Evolutionary conservation across 805 yeast species (phyloP), one percentile per base, ranked within the genome.

Genomic region (Metschnikowia bowlesiae): DNA sequence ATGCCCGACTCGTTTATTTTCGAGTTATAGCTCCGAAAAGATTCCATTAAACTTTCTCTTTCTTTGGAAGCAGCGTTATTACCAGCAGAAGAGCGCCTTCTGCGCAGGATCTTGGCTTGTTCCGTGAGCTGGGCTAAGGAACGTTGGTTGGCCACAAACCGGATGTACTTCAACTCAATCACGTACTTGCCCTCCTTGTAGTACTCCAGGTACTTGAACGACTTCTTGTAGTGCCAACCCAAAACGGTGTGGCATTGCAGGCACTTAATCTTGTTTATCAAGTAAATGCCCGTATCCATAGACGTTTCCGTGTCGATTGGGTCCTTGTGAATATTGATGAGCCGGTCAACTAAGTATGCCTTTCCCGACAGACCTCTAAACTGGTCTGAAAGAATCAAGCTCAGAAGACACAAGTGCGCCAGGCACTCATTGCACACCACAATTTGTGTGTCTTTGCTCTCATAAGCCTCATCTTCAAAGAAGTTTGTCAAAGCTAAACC

Each of bases 181-280:
- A 73, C 78, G 55, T 61, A 73, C 58, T 73, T 73, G 40, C 76
- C 75, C 58, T 73, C 78, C 52, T 73, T 73, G 54, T 73, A 73
- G 18, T 62, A 56, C 53, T 73, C 75, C 38, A 64, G 56, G 48
- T 63, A 64, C 45, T 62, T 60, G 53, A 55, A 72, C 10, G 75
- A 60, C 51, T 73, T 73, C 53, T 65, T 65, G 54, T 73, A 73
- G 48, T 58, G 65, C 78, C 78, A 73, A 11, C 78, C 78, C 39
- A 73, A 55, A 16, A 52, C 54, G 9, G 56, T 59, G 44, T 53
- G 47, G 52, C 78, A 73, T 54, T 73, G 78, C 52, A 65, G 71
- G 54, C 78, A 73, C 39, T 53, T 60, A 38, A 73, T 67, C 48
- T 69, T 67, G 51, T 65, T 62, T 40, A 72, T 68, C 18, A 70